phyloP scores from a whole-genome alignment of 768 basidiomycete genomes.

The Russula sp. region DNA sequence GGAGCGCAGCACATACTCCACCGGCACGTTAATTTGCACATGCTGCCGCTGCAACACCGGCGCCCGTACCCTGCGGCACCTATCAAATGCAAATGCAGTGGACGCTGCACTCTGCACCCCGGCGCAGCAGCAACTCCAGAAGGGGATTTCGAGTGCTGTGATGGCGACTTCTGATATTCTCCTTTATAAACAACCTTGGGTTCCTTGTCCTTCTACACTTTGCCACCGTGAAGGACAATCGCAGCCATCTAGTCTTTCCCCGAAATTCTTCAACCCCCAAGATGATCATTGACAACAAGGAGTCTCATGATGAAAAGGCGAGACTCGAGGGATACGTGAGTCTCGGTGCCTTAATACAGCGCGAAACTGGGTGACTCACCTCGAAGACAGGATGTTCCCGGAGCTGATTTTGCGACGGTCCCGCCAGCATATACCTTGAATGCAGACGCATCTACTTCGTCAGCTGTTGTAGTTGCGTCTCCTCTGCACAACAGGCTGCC shows the following conservation, averaged over 20 bases:
- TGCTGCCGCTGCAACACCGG: too few species aligned
- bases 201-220: background rate
- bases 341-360: background rate
- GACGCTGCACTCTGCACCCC: background rate
- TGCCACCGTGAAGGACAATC: background rate
- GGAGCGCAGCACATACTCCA: background rate
- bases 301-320: background rate
- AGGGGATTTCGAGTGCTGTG: background rate
- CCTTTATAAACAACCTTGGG: conserved; percentile 1
- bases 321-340: conserved; percentile 3
- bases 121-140: background rate
- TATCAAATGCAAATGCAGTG: background rate
- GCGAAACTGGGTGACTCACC: background rate
- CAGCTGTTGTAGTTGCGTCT: conserved; percentile 2
- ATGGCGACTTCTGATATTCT: background rate
- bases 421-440: background rate
- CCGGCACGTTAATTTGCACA: too few species aligned
- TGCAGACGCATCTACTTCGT: background rate
- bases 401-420: background rate
- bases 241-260: background rate
- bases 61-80: background rate
- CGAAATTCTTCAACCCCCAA: background rate
- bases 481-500: background rate
- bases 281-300: background rate
- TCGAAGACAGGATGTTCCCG: background rate